Percentiles rank a stretch among this genome's conserved stretches.
Conservation (phyloP, 768 basidiomycete genomes). For the Tulasnella sp. region DNA sequence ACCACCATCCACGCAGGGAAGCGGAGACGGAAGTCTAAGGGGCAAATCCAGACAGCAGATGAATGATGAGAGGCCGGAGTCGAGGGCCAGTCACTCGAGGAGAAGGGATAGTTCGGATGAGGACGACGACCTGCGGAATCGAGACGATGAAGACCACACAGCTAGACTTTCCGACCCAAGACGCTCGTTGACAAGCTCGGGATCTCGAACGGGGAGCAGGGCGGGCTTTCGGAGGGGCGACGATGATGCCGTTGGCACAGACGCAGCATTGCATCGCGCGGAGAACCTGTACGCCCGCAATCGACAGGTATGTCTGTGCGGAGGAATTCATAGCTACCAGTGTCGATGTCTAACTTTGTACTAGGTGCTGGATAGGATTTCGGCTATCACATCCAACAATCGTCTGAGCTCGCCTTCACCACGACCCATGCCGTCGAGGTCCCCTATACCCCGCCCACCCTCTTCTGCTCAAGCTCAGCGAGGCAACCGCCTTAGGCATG, state of each 20-base stretch:
- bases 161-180: constrained; percentile 32
- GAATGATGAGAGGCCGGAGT: constrained; percentile 28
- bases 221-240: background rate
- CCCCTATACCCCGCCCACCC: constrained; percentile 26
- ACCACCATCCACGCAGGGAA: constrained; percentile 74
- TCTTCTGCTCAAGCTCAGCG: constrained; percentile 22
- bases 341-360: background rate
- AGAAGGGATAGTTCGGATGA: constrained; percentile 38
- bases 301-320: constrained; percentile 44
- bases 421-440: constrained; percentile 25
- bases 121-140: constrained; percentile 38
- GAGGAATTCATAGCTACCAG: constrained; percentile 17
- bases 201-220: background rate
- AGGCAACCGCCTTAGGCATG: constrained; percentile 1
- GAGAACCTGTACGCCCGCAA: constrained; percentile 61
- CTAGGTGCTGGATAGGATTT: constrained; percentile 60
- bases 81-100: constrained; percentile 22
- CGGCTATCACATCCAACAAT: constrained; percentile 32
- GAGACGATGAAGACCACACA: constrained; percentile 51
- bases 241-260: background rate
- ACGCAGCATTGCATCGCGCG: constrained; percentile 37
- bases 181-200: constrained; percentile 18
- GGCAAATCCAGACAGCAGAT: constrained; percentile 22
- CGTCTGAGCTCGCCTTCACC: constrained; percentile 50
- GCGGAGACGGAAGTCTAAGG: constrained; percentile 48